Evolutionary conservation across 148 eudicot species (phyloP).

Genomic region (Heliosperma pusillum): DNA sequence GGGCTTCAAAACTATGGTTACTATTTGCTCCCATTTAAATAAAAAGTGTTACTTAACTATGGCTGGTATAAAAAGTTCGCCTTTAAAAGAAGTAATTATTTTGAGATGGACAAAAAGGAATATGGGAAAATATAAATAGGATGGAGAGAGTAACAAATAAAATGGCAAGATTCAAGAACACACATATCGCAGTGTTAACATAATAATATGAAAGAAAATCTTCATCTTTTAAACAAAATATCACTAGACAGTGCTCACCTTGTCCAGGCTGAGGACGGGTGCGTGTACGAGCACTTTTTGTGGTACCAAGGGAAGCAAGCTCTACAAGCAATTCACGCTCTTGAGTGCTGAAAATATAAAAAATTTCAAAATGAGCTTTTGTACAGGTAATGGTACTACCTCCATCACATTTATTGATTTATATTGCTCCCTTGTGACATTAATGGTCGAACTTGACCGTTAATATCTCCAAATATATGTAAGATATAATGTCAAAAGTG

Average conservation of each 20-base stretch:
- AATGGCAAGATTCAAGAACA: neutral
- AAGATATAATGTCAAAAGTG: neutral
- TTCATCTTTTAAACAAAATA: neutral
- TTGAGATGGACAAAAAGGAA: no score
- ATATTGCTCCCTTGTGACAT: neutral
- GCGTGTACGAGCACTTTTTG: constrained; percentile 49
- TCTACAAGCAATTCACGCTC: constrained; percentile 90
- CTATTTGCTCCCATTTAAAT: no score
- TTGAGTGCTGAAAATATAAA: constrained; percentile 42
- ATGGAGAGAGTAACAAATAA: no score
- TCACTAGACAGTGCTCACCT: constrained; percentile 36
- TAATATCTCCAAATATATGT: neutral
- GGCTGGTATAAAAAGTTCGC: no score
- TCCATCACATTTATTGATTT: neutral
- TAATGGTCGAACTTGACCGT: neutral
- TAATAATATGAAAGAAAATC: neutral
- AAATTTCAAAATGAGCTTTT: neutral
- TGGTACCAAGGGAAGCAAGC: constrained; percentile 58
- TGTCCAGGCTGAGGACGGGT: constrained; percentile 60
- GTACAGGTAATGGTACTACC: neutral
- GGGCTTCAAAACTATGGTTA: no score
- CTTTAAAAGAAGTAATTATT: no score
- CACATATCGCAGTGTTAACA: neutral
- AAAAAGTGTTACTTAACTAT: no score
- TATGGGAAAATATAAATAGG: no score